These are phyloP conservation scores for Trichosporon sp. DNA, from an alignment of 1,284 basidiomycete species.

Conservation along the genomic window DNA sequence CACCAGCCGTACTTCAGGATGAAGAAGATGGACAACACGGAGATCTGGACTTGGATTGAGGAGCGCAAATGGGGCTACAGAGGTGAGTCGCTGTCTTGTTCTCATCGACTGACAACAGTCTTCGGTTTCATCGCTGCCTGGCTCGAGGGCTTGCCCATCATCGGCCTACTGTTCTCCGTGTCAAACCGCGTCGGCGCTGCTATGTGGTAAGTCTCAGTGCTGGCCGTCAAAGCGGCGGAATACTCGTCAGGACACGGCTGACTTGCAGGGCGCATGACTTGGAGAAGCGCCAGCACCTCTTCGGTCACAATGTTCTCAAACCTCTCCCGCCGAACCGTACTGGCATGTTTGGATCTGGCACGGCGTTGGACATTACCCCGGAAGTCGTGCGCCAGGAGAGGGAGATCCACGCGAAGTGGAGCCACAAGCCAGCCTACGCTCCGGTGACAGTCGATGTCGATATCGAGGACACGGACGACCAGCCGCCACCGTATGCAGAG, in stretches of 20 bases:
- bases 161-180: constrained; percentile 71
- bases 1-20: constrained; percentile 72
- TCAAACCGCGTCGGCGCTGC: constrained; percentile 81
- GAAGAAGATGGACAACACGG: constrained; percentile 67
- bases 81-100: constrained; percentile 49
- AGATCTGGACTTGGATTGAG: constrained; percentile 69
- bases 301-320: constrained; percentile 46
- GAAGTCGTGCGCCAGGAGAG: constrained; percentile 34
- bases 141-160: constrained; percentile 67
- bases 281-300: constrained; percentile 70
- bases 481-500: neutral
- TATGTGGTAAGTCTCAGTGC: constrained; percentile 60
- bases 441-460: neutral
- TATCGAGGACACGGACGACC: neutral
- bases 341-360: constrained; percentile 40
- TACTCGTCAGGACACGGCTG: neutral
- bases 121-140: constrained; percentile 76
- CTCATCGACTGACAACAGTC: constrained; percentile 47
- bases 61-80: constrained; percentile 83
- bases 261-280: constrained; percentile 52
- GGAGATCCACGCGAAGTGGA: constrained; percentile 17
- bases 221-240: neutral
- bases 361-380: constrained; percentile 29
- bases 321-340: constrained; percentile 37
- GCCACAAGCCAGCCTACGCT: constrained; percentile 3